Base-by-base conservation (phyloP, 371 early-diverging fungal genomes). In the Mortierella polycephala region DNA sequence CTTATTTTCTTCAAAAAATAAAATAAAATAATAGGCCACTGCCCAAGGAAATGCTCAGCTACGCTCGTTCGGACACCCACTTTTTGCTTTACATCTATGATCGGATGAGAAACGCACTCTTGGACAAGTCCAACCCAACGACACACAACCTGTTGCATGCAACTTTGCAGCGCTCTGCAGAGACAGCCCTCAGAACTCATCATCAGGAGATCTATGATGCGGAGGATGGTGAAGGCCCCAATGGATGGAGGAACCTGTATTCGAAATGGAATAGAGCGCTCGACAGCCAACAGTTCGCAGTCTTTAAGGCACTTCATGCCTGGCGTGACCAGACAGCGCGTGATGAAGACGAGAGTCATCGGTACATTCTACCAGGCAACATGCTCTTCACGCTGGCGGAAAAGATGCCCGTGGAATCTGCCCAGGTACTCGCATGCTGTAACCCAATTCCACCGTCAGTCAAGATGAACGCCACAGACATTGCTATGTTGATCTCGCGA, bases 51-150 rank as follows among this genome's bases (percentile, higher is more conserved):
- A 96, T 99, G 98, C 45, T 96, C 56, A 81, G 83, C 37, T 99
- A 99, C 81, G 99, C 99, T 9, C 90, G 96, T 18, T 85, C 91
- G 4, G 99, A 99, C 84, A 98, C 99, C 10, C 99, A 98, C 72
- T 99, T 93, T 72, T 87, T 99, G 39, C 85, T 97, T 23, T 95
- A 95, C 81, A 93, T 99, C 53, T 98, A 90, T 81, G 98, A 98
- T 82, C 82, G 90, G 20, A 90, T 99, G 89, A 91, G 95, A 30
- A 93, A 93, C 66, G 95, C 95, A 57, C 82, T 98, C 7, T 50
- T 94, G 53, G 71, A 81, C 40, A 82, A 85, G 50, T 86, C 86
- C 21, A 85, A 84, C 53, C 86, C 71, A 0, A 83, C 67, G 39
- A 92, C 91, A 42, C 83, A 82, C 54, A 92, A 94, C 61, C 85